Base-by-base conservation (phyloP, 768 basidiomycete species). In the Piloderma croceum region DNA sequence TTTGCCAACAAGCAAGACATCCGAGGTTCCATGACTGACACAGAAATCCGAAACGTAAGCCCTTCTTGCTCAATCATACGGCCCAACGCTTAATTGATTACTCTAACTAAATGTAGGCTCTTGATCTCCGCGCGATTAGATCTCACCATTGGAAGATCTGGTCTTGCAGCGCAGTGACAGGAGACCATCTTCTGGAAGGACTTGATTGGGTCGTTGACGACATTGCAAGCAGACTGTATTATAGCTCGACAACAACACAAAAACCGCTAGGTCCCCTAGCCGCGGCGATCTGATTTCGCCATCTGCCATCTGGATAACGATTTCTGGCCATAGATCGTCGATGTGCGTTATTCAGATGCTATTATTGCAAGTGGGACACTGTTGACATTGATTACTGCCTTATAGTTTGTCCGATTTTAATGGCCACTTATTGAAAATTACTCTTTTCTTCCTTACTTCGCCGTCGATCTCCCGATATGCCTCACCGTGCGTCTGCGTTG, bases 1-100 rank as follows among this genome's bases (percentile, higher is more conserved):
- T 89, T 98, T 57, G 96, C 96, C 21, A 99, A 99, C 65, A 99
- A 99, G 63, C 93, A 96, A 58, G 96, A 99, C 65, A 77, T 98
- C 42, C 75, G 76, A 43, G 89, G 90, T 36, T 85, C 91, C 1
- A 79, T 97, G 81, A 75, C 77, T 23, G 76, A 81, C 46, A 59
- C 64, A 23, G 90, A 96, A 65, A 96, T 97, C 49, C 72, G 80
- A 45, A 73, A 88, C 57, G 93, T 89, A 60, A 60, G 84, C 20
- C 32, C 29, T 31, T 38, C 39, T 38, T 39, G 43, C 53, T 48
- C 42, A 32, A 15, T 31, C 13, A 9, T 38, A 13, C 41, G 33
- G 34, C 40, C 23, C 33, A 41, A 24, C 25, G 15, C 31, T 36
- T 42, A 6, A 13, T 31, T 36, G 17, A 33, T 37, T 45, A 48